Conservation (phyloP, 2,329 filamentous ascomycete genomes). For the Fusarium sp. region DNA sequence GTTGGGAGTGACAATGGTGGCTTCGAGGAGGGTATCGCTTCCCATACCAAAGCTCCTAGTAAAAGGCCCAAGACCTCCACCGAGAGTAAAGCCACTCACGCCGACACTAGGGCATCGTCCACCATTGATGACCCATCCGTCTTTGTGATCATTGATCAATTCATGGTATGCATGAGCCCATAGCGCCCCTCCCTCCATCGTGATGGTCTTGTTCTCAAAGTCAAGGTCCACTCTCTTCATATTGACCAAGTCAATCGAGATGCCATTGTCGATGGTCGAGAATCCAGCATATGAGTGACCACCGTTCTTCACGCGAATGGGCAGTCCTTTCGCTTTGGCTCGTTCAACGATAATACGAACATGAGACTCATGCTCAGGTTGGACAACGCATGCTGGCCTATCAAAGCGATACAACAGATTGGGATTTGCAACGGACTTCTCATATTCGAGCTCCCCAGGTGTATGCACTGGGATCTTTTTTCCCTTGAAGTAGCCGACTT, state of each 20-base stretch:
- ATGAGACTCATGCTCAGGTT: conserved; percentile 22
- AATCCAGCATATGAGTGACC: conserved; percentile 48
- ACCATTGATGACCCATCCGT: conserved; percentile 46
- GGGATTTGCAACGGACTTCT: conserved; percentile 22
- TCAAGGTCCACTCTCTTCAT: conserved; percentile 46
- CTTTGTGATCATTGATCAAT: conserved; percentile 37
- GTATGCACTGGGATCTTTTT: conserved; percentile 10
- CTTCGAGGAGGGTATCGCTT: conserved; percentile 14
- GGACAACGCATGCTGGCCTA: conserved; percentile 21
- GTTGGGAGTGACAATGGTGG: conserved; percentile 5
- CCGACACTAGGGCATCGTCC: conserved; percentile 52
- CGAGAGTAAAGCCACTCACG: conserved; percentile 52
- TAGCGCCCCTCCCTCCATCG: conserved; percentile 41
- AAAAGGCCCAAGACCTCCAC: conserved; percentile 51
- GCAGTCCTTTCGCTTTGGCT: conserved; percentile 4
- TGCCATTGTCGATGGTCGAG: conserved; percentile 44
- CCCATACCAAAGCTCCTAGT: conserved; percentile 41
- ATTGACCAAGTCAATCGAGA: conserved; percentile 46
- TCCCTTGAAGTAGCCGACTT: conserved; percentile 3
- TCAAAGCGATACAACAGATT: conserved; percentile 33
- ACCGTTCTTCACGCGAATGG: conserved; percentile 45
- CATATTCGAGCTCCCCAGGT: conserved; percentile 10
- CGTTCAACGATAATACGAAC: background rate
- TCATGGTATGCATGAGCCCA: conserved; percentile 50
- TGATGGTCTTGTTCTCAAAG: conserved; percentile 28